Evolutionary conservation across 257 asterid genomes (phyloP).

Genomic region (Henckelia pumila): DNA sequence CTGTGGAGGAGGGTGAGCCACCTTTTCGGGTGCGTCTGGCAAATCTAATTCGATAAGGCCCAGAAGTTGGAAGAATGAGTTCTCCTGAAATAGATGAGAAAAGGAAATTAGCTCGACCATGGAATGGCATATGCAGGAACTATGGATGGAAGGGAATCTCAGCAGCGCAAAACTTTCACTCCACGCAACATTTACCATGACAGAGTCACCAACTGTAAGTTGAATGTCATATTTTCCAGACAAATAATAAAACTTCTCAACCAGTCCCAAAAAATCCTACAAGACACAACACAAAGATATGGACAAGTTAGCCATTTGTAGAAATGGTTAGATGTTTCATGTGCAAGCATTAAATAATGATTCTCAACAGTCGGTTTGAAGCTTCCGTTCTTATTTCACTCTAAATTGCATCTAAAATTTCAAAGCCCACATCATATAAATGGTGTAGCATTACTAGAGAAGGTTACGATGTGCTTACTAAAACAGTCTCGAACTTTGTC

Average conservation of each 20-base stretch:
- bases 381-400: neutral
- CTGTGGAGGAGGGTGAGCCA: conserved; percentile 84
- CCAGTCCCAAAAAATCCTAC: conserved; percentile 98
- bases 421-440: conserved; percentile 3
- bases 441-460: conserved; percentile 12
- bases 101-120: conserved; percentile 20
- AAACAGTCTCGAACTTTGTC: conserved; percentile 60
- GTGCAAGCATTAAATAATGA: conserved; percentile 7
- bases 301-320: conserved; percentile 12
- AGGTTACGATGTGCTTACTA: conserved; percentile 54
- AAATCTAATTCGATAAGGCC: conserved; percentile 82
- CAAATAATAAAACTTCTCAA: conserved; percentile 81
- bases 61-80: conserved; percentile 76
- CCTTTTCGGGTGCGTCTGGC: conserved; percentile 90
- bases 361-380: conserved; percentile 2
- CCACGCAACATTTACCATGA: conserved; percentile 58
- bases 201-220: conserved; percentile 85
- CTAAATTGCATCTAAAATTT: conserved; percentile 5
- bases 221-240: conserved; percentile 86
- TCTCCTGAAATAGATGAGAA: conserved; percentile 59
- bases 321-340: neutral
- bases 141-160: conserved; percentile 6
- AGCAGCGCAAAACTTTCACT: conserved; percentile 18
- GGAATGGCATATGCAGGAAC: conserved; percentile 13
- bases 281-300: conserved; percentile 31